phyloP scores from a whole-genome alignment of 352 stramenopile species.

The Thraustotheca clavata region DNA sequence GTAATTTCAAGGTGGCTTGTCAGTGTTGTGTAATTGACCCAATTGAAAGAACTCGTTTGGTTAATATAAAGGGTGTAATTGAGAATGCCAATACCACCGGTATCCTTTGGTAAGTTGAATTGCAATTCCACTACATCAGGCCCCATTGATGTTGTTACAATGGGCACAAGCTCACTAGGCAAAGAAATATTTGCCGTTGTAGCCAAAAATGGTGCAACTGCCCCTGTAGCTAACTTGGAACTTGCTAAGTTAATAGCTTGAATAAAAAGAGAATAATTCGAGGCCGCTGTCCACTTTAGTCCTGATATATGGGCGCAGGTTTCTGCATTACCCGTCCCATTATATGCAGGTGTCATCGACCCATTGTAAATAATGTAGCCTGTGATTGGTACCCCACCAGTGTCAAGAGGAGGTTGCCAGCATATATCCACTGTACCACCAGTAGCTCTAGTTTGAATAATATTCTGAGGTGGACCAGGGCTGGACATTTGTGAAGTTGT shows the following conservation, averaged over 20 bases:
- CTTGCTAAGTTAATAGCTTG: background rate
- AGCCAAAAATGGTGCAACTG: background rate
- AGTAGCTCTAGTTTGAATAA: constrained; percentile 20
- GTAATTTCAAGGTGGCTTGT: background rate
- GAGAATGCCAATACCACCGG: background rate
- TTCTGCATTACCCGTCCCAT: background rate
- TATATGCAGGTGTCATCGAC: constrained; percentile 13
- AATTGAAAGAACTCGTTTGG: background rate
- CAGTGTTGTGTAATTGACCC: background rate
- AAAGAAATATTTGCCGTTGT: background rate
- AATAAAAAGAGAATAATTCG: background rate
- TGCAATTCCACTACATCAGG: background rate
- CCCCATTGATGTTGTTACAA: background rate
- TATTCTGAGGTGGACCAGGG: constrained; percentile 13
- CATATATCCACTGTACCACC: constrained; percentile 26
- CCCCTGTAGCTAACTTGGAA: too few species aligned
- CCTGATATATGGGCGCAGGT: background rate
- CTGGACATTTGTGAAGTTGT: constrained; percentile 21
- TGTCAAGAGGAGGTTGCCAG: constrained; percentile 23
- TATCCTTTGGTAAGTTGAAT: background rate
- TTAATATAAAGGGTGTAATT: constrained; percentile 8
- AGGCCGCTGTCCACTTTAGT: background rate
- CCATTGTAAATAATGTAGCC: constrained; percentile 19
- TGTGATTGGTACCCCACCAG: constrained; percentile 24
- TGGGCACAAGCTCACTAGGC: background rate